Evolutionary conservation across 257 asterid species (phyloP).

Genomic region (Solanum habrochaites): DNA sequence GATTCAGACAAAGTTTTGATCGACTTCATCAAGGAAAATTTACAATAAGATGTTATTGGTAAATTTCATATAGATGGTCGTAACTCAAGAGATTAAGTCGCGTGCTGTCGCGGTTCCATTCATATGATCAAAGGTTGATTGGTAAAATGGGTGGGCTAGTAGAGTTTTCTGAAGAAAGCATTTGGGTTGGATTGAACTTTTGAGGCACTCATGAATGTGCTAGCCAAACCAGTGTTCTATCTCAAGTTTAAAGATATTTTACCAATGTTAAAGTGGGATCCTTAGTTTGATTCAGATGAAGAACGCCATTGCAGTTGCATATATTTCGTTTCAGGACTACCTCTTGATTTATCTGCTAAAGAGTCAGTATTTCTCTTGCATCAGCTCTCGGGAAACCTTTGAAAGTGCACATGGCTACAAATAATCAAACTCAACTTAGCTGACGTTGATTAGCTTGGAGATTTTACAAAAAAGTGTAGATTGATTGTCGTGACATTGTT

Average conservation of each 20-base stretch:
- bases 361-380: neutral
- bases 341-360: neutral
- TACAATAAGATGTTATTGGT: neutral
- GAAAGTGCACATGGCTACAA: neutral
- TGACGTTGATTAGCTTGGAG: neutral
- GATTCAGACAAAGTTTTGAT: neutral
- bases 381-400: neutral
- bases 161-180: no score
- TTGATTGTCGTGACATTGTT: neutral
- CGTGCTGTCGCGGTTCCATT: no score
- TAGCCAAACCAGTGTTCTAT: neutral
- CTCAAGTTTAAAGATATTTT: neutral
- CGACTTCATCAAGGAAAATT: neutral
- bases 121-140: neutral
- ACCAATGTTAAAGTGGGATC: neutral
- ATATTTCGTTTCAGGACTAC: neutral
- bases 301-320: neutral
- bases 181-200: no score
- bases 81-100: no score
- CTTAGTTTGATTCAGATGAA: neutral
- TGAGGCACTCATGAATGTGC: no score
- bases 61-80: neutral
- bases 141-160: no score
- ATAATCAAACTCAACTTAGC: neutral
- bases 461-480: neutral